Base-by-base conservation (phyloP, 75 land plant species). In the Pseudotsuga menziesii region DNA sequence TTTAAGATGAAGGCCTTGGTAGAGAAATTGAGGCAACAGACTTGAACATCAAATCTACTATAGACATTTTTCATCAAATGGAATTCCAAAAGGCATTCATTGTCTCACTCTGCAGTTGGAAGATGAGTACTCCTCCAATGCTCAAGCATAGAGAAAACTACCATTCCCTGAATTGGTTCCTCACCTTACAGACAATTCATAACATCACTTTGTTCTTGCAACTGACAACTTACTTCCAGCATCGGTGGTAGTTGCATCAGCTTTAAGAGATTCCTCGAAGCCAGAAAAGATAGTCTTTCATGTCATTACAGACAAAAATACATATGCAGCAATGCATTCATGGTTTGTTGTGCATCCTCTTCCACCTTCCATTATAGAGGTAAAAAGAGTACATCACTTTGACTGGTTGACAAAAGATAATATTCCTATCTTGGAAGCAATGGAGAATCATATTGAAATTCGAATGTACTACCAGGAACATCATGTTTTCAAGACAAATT, bases 81-180 rank as follows among this genome's bases (percentile, higher is more conserved):
- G 98, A n/a, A 87, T 96, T 56, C 99, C 99, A 22, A 96, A 96
- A 81, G 90, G 94, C 75, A 82, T 96, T 56, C 93, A 94, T 67
- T 96, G 99, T 82, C 84, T 96, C 13, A 82, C 99, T 52, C 80
- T 96, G 74, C 90, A 90, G 56, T 81, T 96, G 78, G 94, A 97
- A 32, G 91, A 93, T 77, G 99, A 96, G 79, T 96, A 96, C 78
- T 90, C 99, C 11, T 91, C 97, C 17, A 96, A 94, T 82, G 99
- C 97, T 25, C 90, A 82, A 83, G 99, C 99, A 26, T 83, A 94
- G 3, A 86, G 74, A 64, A 92, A 90, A 78, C 72, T 94, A 76
- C 97, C 97, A 77, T 71, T 94, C 36, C 94, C 97, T 13, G 97
- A 94, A 76, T 75, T 88, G 20, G 87, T 91, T 11, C 91, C 88